These are phyloP conservation scores for Plasmodium chabaudi DNA, from an alignment of 169 alveolate species.

Conservation along the genomic window DNA sequence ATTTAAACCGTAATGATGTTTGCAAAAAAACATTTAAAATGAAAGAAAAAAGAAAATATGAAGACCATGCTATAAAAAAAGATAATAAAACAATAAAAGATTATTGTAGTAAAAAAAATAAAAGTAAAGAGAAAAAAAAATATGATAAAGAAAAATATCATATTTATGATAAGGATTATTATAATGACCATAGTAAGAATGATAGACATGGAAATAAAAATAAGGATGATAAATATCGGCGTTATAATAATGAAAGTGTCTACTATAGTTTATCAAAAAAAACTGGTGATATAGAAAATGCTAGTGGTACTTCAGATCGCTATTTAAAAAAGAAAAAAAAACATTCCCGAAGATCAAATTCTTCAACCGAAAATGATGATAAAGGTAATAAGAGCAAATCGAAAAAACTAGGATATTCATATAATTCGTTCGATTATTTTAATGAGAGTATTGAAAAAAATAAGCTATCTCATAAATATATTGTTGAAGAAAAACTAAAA, in stretches of 20 bases:
- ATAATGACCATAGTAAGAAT: background rate
- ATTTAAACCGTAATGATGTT: background rate
- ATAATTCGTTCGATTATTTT: slow-evolving; percentile 51
- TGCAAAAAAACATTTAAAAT: background rate
- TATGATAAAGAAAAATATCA: background rate
- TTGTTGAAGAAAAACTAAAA: slow-evolving; percentile 31
- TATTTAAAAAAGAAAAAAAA: background rate
- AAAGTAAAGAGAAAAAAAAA: background rate
- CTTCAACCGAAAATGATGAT: background rate
- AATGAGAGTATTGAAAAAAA: slow-evolving; percentile 5
- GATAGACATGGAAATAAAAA: too few relatives aligned
- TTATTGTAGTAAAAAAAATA: background rate
- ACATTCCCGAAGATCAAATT: background rate
- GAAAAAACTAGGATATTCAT: slow-evolving; percentile 15
- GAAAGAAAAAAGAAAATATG: slow-evolving; percentile 15
- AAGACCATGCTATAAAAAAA: background rate
- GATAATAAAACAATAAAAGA: background rate
- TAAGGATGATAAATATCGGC: too few relatives aligned
- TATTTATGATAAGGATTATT: background rate
- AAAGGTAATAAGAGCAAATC: background rate
- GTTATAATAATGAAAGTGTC: too few relatives aligned
- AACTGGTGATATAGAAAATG: background rate
- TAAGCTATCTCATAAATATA: slow-evolving; percentile 20
- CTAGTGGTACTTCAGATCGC: background rate
- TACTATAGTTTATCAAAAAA: too few relatives aligned